These are phyloP conservation scores for Schizophyllum commune DNA, from an alignment of 1,284 basidiomycete species.

Conservation along the genomic window DNA sequence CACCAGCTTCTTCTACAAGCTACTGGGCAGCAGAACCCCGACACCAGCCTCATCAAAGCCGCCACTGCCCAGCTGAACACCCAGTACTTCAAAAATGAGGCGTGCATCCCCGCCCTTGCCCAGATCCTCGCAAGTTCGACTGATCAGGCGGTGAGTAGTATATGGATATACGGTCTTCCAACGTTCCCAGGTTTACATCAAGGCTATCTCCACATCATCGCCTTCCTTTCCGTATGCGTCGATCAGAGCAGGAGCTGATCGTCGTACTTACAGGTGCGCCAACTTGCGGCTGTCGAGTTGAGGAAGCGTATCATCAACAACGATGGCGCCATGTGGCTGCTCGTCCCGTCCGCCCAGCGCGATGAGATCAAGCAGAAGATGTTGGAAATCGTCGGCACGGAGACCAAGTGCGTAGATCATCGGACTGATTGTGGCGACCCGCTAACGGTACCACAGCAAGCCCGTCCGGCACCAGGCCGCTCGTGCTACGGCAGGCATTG, in stretches of 20 bases:
- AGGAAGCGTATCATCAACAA: constrained; percentile 85
- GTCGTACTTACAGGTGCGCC: constrained; percentile 64
- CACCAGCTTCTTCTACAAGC: constrained; percentile 82
- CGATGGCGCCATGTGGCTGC: constrained; percentile 81
- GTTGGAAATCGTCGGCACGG: constrained; percentile 72
- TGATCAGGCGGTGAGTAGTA: constrained; percentile 53
- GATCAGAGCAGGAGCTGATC: not conserved
- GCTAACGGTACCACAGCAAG: constrained; percentile 40
- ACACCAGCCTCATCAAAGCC: constrained; percentile 82
- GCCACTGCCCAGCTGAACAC: constrained; percentile 89
- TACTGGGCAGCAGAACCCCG: constrained; percentile 53
- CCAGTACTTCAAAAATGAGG: constrained; percentile 86
- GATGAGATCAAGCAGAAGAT: constrained; percentile 83
- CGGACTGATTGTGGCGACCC: constrained; percentile 7
- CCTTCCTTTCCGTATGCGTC: constrained; percentile 1
- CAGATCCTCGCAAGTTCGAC: constrained; percentile 83
- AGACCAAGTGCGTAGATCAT: constrained; percentile 56
- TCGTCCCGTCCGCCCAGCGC: constrained; percentile 65
- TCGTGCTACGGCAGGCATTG: constrained; percentile 91
- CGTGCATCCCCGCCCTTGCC: constrained; percentile 88
- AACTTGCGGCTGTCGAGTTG: constrained; percentile 97
- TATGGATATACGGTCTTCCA: not conserved
- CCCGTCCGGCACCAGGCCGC: constrained; percentile 88
- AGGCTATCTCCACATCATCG: not conserved
- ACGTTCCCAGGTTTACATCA: constrained; percentile 3